Evolutionary conservation across 192 early-diverging fungal genomes (phyloP).

Genomic region (Rhizoclosmatium sp.): DNA sequence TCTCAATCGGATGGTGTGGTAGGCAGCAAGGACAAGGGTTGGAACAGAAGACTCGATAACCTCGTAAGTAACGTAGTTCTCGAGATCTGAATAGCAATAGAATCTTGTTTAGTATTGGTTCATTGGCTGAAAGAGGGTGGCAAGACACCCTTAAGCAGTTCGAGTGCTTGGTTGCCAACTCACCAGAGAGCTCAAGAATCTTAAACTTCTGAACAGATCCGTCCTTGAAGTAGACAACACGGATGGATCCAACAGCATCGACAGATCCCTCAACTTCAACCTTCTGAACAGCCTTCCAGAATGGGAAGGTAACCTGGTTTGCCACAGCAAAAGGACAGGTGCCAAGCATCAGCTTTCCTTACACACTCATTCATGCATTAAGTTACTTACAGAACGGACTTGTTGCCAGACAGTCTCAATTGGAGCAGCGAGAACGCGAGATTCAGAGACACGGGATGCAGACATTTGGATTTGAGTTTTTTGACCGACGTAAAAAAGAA

Average conservation of each 20-base stretch:
- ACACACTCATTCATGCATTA: not conserved
- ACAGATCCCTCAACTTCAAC: constrained; percentile 34
- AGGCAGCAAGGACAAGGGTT: constrained; percentile 38
- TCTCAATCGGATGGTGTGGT: constrained; percentile 48
- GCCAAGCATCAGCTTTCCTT: no score
- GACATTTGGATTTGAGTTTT: no score
- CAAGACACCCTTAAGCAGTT: no score
- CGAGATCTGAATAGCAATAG: constrained; percentile 31
- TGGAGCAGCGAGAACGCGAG: constrained; percentile 36
- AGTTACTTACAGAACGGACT: constrained; percentile 27
- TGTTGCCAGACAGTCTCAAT: constrained; percentile 41
- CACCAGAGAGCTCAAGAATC: constrained; percentile 47
- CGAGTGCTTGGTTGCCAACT: no score
- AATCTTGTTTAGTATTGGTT: no score
- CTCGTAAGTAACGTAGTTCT: constrained; percentile 52
- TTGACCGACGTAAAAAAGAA: no score
- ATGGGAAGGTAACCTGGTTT: constrained; percentile 41
- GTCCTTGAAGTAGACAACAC: constrained; percentile 55
- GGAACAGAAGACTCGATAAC: constrained; percentile 50
- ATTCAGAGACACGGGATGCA: no score
- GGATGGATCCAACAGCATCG: constrained; percentile 47
- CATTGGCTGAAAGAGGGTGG: no score
- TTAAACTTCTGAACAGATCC: constrained; percentile 52
- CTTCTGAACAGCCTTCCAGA: constrained; percentile 42
- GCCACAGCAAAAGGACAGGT: no score